Percentiles rank a stretch among this genome's conserved stretches.
phyloP scores from a whole-genome alignment of 805 yeast genomes.

The Candida chilensis region DNA sequence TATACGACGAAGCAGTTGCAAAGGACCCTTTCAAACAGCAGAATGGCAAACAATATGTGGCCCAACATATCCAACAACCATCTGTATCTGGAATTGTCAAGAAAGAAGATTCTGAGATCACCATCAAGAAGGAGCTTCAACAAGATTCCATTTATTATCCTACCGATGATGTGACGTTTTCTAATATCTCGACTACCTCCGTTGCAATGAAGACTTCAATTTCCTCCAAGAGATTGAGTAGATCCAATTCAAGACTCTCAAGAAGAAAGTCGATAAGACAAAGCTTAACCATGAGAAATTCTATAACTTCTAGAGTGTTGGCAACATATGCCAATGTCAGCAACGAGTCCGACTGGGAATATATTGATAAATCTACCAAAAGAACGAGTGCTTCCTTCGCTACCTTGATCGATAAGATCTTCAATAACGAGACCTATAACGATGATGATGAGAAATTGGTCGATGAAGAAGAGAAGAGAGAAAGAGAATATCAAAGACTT shows the following conservation, averaged over 20 bases:
- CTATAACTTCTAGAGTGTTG: constrained; percentile 61
- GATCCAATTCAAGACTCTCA: neutral
- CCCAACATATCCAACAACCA: no score
- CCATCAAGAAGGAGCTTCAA: neutral
- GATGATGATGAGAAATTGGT: constrained; percentile 39
- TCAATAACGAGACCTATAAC: constrained; percentile 51
- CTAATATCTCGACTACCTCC: constrained; percentile 2
- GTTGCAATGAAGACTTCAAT: constrained; percentile 1
- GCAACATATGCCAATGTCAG: constrained; percentile 68
- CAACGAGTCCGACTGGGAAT: constrained; percentile 57
- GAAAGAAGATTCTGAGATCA: neutral
- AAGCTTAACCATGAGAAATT: constrained; percentile 49
- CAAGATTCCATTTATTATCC: neutral
- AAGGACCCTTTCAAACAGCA: no score
- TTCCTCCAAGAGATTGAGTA: neutral
- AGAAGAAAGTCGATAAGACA: constrained; percentile 23
- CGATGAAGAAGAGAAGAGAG: constrained; percentile 31
- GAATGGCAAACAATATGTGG: no score
- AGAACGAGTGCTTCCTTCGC: constrained; percentile 77
- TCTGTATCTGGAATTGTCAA: no score
- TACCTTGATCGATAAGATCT: constrained; percentile 65
- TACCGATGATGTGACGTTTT: neutral
- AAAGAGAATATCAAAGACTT: constrained; percentile 34
- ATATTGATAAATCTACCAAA: constrained; percentile 62
- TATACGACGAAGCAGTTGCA: constrained; percentile 35